A percentile compares a stretch with the other conserved stretches of the same genome.
These are phyloP conservation scores for Trichoderma citrinoviride DNA, from an alignment of 2,329 filamentous ascomycete species.

Conservation along the genomic window DNA sequence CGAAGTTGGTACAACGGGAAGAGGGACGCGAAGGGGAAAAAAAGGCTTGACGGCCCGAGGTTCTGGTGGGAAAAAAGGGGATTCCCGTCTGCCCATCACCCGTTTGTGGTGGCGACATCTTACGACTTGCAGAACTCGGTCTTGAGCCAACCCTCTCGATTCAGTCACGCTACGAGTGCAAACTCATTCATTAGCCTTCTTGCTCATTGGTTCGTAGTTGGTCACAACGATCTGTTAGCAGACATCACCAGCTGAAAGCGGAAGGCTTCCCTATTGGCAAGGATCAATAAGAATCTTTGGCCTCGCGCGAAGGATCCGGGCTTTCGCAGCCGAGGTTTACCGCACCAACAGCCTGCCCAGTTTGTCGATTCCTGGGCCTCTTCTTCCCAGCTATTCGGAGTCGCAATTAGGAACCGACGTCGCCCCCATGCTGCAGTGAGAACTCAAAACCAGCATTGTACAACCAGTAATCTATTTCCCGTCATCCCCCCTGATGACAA, in stretches of 20 bases:
- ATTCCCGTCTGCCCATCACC: neutral
- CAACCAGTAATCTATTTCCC: no score
- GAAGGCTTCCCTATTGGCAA: neutral
- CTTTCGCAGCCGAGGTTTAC: neutral
- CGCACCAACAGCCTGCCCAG: neutral
- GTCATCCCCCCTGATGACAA: no score
- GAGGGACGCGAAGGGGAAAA: neutral
- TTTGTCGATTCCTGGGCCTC: neutral
- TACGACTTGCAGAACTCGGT: neutral
- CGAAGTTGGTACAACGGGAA: neutral
- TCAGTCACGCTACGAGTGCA: neutral
- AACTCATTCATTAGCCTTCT: neutral
- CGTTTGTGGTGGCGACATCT: neutral
- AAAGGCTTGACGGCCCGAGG: neutral
- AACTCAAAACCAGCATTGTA: neutral
- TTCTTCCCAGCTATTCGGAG: conserved; percentile 1
- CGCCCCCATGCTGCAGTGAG: neutral
- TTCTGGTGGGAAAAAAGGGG: neutral
- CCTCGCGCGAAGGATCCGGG: neutral
- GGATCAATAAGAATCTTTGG: conserved; percentile 1
- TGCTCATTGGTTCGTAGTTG: neutral
- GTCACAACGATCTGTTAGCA: neutral
- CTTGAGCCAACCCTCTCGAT: neutral
- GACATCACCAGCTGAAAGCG: neutral
- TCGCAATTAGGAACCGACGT: neutral